These are phyloP conservation scores for Mycena vulgaris DNA, from an alignment of 768 basidiomycete species.

Conservation along the genomic window DNA sequence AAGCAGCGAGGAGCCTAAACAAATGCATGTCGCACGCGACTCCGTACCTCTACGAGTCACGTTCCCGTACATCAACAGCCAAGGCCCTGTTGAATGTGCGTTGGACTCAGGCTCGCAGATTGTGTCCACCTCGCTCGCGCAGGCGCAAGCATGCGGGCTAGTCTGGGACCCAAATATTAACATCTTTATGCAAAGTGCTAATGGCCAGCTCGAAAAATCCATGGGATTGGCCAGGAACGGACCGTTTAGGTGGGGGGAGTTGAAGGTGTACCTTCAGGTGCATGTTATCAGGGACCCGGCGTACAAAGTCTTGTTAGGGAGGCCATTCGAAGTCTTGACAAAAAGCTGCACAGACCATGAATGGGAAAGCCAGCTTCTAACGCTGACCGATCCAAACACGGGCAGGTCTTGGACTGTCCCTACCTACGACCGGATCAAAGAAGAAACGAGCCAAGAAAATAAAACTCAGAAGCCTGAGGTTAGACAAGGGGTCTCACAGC, in stretches of 20 bases:
- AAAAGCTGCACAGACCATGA: slow-evolving; percentile 36
- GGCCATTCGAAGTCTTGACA: slow-evolving; percentile 49
- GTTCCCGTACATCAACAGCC: slow-evolving; percentile 33
- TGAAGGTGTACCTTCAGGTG: slow-evolving; percentile 46
- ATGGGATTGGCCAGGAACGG: slow-evolving; percentile 47
- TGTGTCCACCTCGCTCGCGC: slow-evolving; percentile 39
- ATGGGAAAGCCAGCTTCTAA: slow-evolving; percentile 41
- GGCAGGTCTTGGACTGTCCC: slow-evolving; percentile 16
- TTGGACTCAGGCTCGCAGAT: slow-evolving; percentile 49
- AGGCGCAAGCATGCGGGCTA: slow-evolving; percentile 26
- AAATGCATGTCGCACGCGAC: slow-evolving; percentile 20
- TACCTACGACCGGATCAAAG: slow-evolving; percentile 22
- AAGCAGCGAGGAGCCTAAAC: neutral
- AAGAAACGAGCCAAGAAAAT: neutral
- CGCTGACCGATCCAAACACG: slow-evolving; percentile 46
- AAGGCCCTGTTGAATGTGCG: slow-evolving; percentile 38
- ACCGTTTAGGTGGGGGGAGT: slow-evolving; percentile 40
- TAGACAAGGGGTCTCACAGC: neutral
- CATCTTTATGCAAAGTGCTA: slow-evolving; percentile 47
- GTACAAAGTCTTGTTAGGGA: slow-evolving; percentile 47
- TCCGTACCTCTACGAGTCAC: slow-evolving; percentile 6
- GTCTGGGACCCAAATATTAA: too few relatives aligned
- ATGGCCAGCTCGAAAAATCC: slow-evolving; percentile 39
- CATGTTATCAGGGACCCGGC: slow-evolving; percentile 45
- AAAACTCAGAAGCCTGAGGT: slow-evolving; percentile 2